phyloP scores from a whole-genome alignment of 306 rosid species.

The Cucurbita pepo region DNA sequence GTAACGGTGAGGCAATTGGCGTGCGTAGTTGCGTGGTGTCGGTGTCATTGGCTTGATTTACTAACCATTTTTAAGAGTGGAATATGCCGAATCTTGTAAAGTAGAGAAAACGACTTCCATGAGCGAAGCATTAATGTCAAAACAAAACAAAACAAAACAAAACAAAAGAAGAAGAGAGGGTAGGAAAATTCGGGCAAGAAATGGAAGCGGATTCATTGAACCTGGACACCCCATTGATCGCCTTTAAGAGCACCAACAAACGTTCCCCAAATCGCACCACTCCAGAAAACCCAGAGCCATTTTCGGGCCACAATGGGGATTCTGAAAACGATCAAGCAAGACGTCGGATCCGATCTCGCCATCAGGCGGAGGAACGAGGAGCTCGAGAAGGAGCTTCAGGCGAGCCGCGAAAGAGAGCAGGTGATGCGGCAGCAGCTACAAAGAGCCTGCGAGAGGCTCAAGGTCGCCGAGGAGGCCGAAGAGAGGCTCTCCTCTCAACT shows the following conservation, averaged over 20 bases:
- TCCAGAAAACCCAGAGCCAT: no score
- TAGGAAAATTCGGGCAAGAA: background rate
- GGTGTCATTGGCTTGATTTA: background rate
- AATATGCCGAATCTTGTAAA: background rate
- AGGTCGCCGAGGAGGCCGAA: conserved; percentile 79
- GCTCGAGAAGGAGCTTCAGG: conserved; percentile 55
- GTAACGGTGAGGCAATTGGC: background rate
- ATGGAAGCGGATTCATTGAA: conserved; percentile 9
- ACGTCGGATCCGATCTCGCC: no score
- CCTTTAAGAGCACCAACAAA: background rate
- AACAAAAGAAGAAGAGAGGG: background rate
- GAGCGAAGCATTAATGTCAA: background rate
- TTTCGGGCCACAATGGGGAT: background rate
- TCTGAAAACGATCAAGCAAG: background rate
- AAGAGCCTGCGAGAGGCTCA: conserved; percentile 41
- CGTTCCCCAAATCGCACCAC: no score
- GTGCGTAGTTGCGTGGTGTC: background rate
- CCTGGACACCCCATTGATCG: background rate
- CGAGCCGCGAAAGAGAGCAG: conserved; percentile 59
- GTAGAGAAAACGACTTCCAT: background rate
- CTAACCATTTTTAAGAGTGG: background rate
- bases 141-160: background rate
- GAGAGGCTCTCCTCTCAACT: conserved; percentile 89
- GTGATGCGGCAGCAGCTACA: conserved; percentile 37
- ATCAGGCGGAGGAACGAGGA: conserved; percentile 49